Evolutionary conservation across 2,329 filamentous ascomycete species (phyloP), one percentile per base, ranked within the genome.

Genomic region (Ceratocystis variospora): DNA sequence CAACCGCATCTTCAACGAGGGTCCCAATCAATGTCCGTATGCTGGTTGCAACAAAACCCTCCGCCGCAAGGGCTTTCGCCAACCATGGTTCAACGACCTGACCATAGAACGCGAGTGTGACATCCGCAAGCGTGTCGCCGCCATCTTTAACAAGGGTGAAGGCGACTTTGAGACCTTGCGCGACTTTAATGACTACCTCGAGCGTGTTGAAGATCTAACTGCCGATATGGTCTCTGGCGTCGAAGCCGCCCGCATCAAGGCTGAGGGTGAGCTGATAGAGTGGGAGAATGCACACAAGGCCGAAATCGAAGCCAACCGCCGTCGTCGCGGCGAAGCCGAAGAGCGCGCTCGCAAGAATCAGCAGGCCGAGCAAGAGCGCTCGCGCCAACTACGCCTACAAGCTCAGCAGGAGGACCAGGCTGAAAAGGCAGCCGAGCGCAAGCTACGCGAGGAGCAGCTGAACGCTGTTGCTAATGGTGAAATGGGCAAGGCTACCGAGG

Each of bases 111-210:
- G 92, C 66, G 94, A 99, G 77, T 90, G 96, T 19, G 94, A 99
- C 76, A 90, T 97, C 68, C 82, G 94, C 65, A 84, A 86, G 68
- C 82, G 89, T 66, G 90, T 97, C 1, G 86, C 72, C 2, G 78
- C 77, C 67, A 88, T 93, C 8, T 93, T 97, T 76, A 96, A 97
- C 77, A 87, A 90, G 72, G 80, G 84, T 19, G 87, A 96, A 77
- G 89, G 94, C 69, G 94, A 99, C 74, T 99, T 99, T 72, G 88
- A 95, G 75, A 85, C 83, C 1, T 80, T 96, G 68, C 79, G 83
- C 55, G 88, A 86, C 73, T 99, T 87, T 79, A 96, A 99, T 77
- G 87, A 96, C 75, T 96, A 97, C 77, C 84, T 99, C 12, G 90
- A 97, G 76, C 86, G 89, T 73, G 90, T 96, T 48, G 94, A 99